phyloP scores from a whole-genome alignment of 75 land plant genomes.

The Selaginella tamariscina region DNA sequence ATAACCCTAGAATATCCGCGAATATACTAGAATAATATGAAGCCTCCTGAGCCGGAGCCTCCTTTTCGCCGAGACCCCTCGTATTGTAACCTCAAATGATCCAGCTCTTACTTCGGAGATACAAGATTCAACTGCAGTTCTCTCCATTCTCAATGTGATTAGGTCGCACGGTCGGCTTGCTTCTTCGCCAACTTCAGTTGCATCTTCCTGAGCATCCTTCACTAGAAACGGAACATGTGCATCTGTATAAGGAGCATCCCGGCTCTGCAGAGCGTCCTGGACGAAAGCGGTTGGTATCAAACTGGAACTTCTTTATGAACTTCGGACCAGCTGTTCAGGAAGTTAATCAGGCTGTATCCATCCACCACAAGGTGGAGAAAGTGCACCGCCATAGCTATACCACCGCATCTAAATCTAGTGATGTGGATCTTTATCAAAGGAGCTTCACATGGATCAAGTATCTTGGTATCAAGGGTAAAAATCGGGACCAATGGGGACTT shows the following conservation, averaged over 20 bases:
- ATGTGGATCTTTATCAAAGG: not conserved
- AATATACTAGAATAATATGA: too few species aligned
- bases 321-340: not conserved
- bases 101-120: not conserved
- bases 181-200: not conserved
- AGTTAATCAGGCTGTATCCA: too few species aligned
- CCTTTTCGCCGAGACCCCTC: too few species aligned
- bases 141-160: too few species aligned
- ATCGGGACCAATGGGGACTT: not conserved
- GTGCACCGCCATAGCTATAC: not conserved
- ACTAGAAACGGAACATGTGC: not conserved
- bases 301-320: too few species aligned
- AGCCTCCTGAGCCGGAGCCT: too few species aligned
- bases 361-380: not conserved
- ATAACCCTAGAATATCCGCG: too few species aligned
- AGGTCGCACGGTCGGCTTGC: not conserved
- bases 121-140: not conserved
- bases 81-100: not conserved
- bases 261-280: not conserved
- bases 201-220: not conserved
- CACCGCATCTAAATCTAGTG: not conserved
- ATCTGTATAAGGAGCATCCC: not conserved
- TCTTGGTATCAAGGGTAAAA: not conserved
- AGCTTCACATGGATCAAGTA: not conserved
- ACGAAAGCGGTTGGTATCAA: too few species aligned